Evolutionary conservation across 306 rosid species (phyloP), one percentile per base, ranked within the genome.

Genomic region (Fagus sylvatica): DNA sequence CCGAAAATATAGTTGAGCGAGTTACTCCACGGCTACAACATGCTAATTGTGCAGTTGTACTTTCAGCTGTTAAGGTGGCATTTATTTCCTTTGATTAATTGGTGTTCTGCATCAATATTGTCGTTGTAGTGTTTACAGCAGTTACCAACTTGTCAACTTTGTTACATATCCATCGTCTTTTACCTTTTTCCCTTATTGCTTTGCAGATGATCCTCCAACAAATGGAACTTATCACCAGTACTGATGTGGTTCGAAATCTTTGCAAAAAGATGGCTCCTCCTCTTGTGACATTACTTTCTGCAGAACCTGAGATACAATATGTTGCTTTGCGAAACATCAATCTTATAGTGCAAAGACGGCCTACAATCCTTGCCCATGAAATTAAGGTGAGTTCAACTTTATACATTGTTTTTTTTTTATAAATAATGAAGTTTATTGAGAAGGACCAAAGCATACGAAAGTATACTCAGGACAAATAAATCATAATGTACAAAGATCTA

Each of bases 231-330:
- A 96, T 96, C 74, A 87, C 94, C 69, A 93, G 99, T 83, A 89
- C 99, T 71, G 99, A 96, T 76, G 94, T 96, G 30, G 94, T 96
- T 74, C 91, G 99, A 81, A 96, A 93, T 90, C 99, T 96, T 79
- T 96, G 99, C 87, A 96, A 96, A 90, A 96, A 96, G 87, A 96
- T 96, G 99, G 99, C 99, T 79, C 99, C 99, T 83, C 99, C 99
- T 71, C 99, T 96, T 34, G 99, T 96, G 86, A 96, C 99, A 62
- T 78, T 96, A 81, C 94, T 96, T 61, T 93, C 99, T 46, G 97
- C 99, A 77, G 99, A 96, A 88, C 98, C 99, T 43, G 99, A 96
- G 90, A 96, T 96, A 83, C 99, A 96, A 84, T 96, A 96, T 87
- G 99, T 96, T 79, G 98, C 99, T 37, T 81, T 96, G 71, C 91